Percentiles rank a stretch among this genome's conserved stretches.
Conservation (phyloP, 257 asterid species). For the Thymus mandschuricus region DNA sequence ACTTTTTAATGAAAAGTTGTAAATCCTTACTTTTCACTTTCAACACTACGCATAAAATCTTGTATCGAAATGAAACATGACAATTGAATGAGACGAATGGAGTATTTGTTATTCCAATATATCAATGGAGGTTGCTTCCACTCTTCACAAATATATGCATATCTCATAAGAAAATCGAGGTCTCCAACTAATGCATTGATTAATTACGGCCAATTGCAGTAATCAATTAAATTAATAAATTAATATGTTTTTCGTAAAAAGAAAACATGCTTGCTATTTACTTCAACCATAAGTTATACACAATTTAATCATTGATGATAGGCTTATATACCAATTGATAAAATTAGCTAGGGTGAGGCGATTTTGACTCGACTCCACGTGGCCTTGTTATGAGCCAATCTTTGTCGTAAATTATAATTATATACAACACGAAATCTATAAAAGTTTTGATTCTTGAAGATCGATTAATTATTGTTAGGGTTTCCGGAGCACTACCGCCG, state of each 20-base stretch:
- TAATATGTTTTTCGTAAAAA: neutral
- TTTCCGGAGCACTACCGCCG: too few species aligned
- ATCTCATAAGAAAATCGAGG: neutral
- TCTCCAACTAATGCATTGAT: neutral
- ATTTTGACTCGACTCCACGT: constrained; percentile 29
- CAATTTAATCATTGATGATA: too few species aligned
- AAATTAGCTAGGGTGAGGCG: neutral
- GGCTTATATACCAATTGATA: neutral
- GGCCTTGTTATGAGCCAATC: constrained; percentile 1
- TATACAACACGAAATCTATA: constrained; percentile 12
- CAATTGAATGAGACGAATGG: neutral
- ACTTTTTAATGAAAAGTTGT: too few species aligned
- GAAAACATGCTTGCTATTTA: neutral
- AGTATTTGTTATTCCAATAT: neutral
- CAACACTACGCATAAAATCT: too few species aligned
- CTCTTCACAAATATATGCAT: neutral
- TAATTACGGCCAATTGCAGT: neutral
- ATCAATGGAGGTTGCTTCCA: constrained; percentile 10
- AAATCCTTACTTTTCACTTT: too few species aligned
- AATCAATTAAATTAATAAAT: neutral
- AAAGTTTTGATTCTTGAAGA: neutral
- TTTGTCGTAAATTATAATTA: neutral
- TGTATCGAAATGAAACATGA: too few species aligned
- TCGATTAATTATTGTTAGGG: neutral
- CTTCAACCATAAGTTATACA: neutral